A percentile compares a stretch with the other conserved stretches of the same genome.
Conservation (phyloP, 2,329 filamentous ascomycete species). For the Phaeosphaeria sp. region DNA sequence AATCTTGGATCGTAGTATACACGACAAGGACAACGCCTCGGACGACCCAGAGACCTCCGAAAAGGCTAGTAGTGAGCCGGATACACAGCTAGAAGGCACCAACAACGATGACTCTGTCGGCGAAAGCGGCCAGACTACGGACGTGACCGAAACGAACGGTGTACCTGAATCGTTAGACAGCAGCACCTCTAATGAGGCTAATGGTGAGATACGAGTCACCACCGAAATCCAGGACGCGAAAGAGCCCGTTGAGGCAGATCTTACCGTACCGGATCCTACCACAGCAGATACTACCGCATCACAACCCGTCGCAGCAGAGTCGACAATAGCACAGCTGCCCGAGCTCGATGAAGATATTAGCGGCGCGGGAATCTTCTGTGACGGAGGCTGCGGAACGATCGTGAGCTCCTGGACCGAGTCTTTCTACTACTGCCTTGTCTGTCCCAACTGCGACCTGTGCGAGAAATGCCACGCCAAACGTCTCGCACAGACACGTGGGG, state of each 20-base stretch:
- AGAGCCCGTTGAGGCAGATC: background rate
- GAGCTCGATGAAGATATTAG: background rate
- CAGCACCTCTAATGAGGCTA: background rate
- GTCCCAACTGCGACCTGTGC: background rate
- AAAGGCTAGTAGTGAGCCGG: background rate
- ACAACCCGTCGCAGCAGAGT: background rate
- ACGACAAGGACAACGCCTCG: background rate
- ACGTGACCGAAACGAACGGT: background rate
- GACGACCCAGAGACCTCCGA: background rate
- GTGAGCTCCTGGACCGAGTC: background rate
- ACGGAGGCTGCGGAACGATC: background rate
- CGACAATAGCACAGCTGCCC: background rate
- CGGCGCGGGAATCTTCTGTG: background rate
- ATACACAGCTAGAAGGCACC: background rate
- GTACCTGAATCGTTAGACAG: background rate
- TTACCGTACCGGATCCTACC: background rate
- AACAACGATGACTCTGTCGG: background rate
- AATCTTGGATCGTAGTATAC: background rate
- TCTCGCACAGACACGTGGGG: slow-evolving; percentile 5
- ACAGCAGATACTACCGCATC: background rate
- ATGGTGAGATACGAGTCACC: background rate
- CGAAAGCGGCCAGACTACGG: background rate
- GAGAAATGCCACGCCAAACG: background rate
- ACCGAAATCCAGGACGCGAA: background rate
- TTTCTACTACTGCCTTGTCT: background rate